Percentiles rank a stretch among this genome's conserved stretches.
phyloP scores from a whole-genome alignment of 352 stramenopile genomes.

The Blastocystis sp. region DNA sequence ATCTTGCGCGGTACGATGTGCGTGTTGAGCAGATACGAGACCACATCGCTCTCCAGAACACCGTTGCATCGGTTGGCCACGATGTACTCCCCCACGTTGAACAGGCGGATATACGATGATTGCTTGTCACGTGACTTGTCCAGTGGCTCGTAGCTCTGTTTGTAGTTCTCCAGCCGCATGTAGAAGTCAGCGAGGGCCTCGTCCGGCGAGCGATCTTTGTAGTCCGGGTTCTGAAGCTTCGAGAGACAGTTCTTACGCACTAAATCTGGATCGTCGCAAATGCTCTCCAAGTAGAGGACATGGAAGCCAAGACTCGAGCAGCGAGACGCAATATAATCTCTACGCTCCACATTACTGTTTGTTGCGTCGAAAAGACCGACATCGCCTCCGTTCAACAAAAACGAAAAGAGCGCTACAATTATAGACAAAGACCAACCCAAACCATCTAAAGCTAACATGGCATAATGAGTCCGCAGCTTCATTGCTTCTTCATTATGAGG shows the following conservation, averaged over 20 bases:
- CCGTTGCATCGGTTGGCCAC: conserved; percentile 65
- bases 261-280: conserved; percentile 46
- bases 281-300: conserved; percentile 49
- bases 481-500: conserved; percentile 38
- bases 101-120: conserved; percentile 82
- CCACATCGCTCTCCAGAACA: conserved; percentile 66
- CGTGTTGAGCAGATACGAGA: conserved; percentile 74
- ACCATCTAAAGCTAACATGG: conserved; percentile 26
- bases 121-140: conserved; percentile 74
- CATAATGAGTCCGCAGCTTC: conserved; percentile 24
- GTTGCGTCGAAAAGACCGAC: conserved; percentile 54
- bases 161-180: conserved; percentile 54
- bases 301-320: conserved; percentile 3
- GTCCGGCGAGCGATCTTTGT: conserved; percentile 4
- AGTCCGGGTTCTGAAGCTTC: not conserved
- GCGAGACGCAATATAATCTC: conserved; percentile 7
- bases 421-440: not conserved
- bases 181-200: conserved; percentile 48
- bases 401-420: not conserved
- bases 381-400: conserved; percentile 49
- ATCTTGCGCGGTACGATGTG: conserved; percentile 80
- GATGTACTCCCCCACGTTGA: conserved; percentile 69
- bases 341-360: conserved; percentile 25
- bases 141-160: conserved; percentile 76
- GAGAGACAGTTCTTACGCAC: conserved; percentile 56